Evolutionary conservation across 73 alveolate species (phyloP).

Genomic region (Durusdinium trenchii): DNA sequence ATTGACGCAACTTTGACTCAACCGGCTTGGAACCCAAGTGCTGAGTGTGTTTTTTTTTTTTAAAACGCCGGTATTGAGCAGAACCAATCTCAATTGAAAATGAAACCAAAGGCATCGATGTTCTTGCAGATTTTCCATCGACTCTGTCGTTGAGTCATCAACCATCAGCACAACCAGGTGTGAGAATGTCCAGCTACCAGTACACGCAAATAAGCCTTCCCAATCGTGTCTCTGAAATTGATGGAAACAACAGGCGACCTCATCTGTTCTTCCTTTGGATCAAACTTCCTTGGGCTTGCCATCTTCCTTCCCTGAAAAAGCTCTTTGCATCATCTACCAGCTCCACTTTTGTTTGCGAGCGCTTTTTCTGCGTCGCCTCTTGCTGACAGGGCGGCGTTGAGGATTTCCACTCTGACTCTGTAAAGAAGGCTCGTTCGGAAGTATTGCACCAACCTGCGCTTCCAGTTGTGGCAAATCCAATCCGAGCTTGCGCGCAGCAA

Average conservation of each 20-base stretch:
- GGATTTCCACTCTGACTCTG: conserved; percentile 25
- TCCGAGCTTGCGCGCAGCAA: conserved; percentile 71
- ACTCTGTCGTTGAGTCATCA: not conserved
- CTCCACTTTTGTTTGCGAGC: conserved; percentile 92
- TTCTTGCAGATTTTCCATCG: not conserved
- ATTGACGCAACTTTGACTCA: no score
- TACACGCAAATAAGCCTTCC: no score
- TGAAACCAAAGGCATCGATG: no score
- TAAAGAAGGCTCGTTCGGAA: conserved; percentile 61
- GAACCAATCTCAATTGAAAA: no score
- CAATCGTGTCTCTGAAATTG: no score
- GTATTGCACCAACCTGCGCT: conserved; percentile 73
- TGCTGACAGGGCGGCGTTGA: conserved; percentile 66
- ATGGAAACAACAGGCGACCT: no score
- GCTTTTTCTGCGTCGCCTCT: conserved; percentile 58
- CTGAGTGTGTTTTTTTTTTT: not conserved
- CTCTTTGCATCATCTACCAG: conserved; percentile 67
- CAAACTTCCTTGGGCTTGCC: no score
- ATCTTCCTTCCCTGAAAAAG: not conserved
- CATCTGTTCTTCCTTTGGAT: no score
- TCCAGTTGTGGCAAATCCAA: conserved; percentile 64
- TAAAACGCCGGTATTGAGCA: not conserved
- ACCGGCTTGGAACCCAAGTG: no score
- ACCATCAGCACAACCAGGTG: not conserved
- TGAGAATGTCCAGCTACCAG: no score